Percentiles rank a stretch among this genome's conserved stretches.
Evolutionary conservation across 257 asterid species (phyloP).

Genomic region (Przewalskia tangutica): DNA sequence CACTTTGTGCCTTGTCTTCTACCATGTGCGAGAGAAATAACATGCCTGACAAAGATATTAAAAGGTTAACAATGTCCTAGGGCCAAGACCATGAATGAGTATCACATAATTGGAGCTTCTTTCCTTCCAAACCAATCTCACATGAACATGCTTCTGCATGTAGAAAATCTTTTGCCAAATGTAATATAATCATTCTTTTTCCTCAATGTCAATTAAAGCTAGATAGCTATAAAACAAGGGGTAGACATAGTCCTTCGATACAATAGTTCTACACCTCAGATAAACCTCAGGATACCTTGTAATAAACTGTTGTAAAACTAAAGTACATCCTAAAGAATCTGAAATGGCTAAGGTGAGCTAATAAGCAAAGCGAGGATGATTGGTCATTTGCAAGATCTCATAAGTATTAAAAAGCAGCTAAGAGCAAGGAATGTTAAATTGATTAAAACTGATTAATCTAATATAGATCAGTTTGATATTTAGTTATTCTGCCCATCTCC

Average conservation of each 20-base stretch:
- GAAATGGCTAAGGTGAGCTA: background rate
- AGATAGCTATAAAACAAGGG: background rate
- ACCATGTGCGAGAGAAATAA: slow-evolving; percentile 63
- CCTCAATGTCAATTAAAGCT: background rate
- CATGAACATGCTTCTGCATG: background rate
- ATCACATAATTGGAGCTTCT: background rate
- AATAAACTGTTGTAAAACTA: background rate
- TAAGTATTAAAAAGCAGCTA: too few species aligned
- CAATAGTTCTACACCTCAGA: background rate
- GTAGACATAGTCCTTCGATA: background rate
- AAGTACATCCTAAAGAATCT: background rate
- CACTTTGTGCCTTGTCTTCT: slow-evolving; percentile 73
- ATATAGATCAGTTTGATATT: background rate
- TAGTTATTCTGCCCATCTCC: background rate
- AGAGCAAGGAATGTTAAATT: too few species aligned
- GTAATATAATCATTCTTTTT: background rate
- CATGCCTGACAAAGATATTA: slow-evolving; percentile 42
- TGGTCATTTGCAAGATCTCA: too few species aligned
- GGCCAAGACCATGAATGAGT: background rate
- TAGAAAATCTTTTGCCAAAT: background rate
- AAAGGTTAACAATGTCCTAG: background rate
- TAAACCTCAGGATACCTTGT: background rate
- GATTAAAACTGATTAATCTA: background rate
- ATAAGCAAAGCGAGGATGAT: background rate
- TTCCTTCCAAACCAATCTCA: background rate